Percentiles rank a stretch among this genome's conserved stretches.
Conservation (phyloP, 768 basidiomycete genomes). For the Cyclocybe aegerita region DNA sequence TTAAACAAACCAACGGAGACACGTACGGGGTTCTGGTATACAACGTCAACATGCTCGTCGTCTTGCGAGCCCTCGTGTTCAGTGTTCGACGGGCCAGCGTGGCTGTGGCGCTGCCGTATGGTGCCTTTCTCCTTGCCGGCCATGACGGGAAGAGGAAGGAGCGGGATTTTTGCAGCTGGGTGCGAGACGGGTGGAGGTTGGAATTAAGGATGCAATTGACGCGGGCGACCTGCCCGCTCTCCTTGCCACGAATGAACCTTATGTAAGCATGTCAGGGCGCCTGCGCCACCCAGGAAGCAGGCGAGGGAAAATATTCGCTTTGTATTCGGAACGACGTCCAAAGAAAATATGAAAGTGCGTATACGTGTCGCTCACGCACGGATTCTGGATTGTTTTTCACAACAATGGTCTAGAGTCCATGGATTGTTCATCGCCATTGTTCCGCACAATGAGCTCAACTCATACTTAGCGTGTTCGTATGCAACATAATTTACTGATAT, state of each 20-base stretch:
- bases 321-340: too few relatives aligned
- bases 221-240: background rate
- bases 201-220: slow-evolving; percentile 8
- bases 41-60: slow-evolving; percentile 50
- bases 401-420: too few relatives aligned
- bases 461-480: too few relatives aligned
- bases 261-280: background rate
- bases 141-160: slow-evolving; percentile 28
- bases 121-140: slow-evolving; percentile 27
- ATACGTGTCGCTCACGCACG: too few relatives aligned
- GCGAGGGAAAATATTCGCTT: too few relatives aligned
- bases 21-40: slow-evolving; percentile 51
- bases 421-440: too few relatives aligned
- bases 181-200: slow-evolving; percentile 6
- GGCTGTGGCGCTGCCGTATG: slow-evolving; percentile 19
- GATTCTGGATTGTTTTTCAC: too few relatives aligned
- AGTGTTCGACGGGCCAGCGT: slow-evolving; percentile 16
- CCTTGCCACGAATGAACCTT: slow-evolving; percentile 14
- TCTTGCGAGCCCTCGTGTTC: slow-evolving; percentile 38
- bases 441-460: too few relatives aligned
- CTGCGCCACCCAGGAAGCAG: too few relatives aligned
- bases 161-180: slow-evolving; percentile 4
- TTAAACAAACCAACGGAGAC: background rate
- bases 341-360: too few relatives aligned
- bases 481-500: too few relatives aligned